Conservation (phyloP, 192 early-diverging fungal species). For the Thoreauomyces humboldtii region DNA sequence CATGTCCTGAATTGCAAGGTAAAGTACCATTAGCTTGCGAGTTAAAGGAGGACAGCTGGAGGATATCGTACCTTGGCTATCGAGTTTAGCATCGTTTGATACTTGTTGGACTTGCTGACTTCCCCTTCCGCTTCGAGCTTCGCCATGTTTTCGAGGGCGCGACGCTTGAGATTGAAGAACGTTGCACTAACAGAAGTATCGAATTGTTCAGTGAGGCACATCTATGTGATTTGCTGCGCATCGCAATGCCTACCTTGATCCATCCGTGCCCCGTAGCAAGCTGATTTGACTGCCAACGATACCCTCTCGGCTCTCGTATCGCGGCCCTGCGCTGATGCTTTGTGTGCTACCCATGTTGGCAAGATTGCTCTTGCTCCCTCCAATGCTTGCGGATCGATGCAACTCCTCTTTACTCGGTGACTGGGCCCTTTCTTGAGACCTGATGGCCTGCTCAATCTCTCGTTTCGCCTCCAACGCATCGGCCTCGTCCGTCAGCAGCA, state of each 20-base stretch:
- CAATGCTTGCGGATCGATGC: not conserved
- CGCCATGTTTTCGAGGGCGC: constrained; percentile 77
- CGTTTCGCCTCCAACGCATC: constrained; percentile 3
- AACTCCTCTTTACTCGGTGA: not conserved
- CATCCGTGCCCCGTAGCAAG: constrained; percentile 12
- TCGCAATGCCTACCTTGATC: constrained; percentile 19
- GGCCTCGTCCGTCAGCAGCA: constrained; percentile 26
- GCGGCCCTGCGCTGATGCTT: not conserved
- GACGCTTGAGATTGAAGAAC: constrained; percentile 78
- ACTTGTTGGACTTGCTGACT: constrained; percentile 71
- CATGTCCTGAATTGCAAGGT: constrained; percentile 81
- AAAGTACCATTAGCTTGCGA: not conserved
- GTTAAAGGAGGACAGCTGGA: not conserved
- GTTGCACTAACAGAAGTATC: constrained; percentile 54
- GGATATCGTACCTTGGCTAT: constrained; percentile 70
- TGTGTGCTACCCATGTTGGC: not conserved
- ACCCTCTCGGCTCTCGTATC: not conserved
- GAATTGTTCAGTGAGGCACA: no score
- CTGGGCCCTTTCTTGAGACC: not conserved
- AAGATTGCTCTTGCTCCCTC: constrained; percentile 7
- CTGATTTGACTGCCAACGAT: constrained; percentile 14
- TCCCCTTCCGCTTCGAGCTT: constrained; percentile 74
- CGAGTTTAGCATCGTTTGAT: constrained; percentile 90
- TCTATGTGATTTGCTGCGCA: no score
- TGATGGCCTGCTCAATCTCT: constrained; percentile 1